A percentile compares a stretch with the other conserved stretches of the same genome.
phyloP scores from a whole-genome alignment of 2,329 filamentous ascomycete species.

The Colletotrichum sp. region DNA sequence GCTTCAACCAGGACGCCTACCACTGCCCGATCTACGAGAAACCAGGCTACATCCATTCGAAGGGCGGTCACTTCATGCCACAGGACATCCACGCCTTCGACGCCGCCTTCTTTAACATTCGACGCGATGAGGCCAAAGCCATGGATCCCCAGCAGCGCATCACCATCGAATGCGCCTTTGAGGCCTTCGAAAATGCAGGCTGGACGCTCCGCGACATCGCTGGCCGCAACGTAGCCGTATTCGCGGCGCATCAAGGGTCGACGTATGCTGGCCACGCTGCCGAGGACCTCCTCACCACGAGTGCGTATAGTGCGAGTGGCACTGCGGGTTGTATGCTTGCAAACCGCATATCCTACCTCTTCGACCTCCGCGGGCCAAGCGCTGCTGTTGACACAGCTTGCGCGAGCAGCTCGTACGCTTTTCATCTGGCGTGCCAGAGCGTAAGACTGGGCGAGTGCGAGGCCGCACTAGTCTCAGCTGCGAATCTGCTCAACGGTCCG shows the following conservation, averaged over 20 bases:
- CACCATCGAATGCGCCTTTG: conserved; percentile 36
- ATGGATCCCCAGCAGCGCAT: conserved; percentile 40
- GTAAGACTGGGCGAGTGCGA: conserved; percentile 29
- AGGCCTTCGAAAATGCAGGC: conserved; percentile 38
- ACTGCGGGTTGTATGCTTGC: conserved; percentile 29
- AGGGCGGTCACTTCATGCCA: conserved; percentile 31
- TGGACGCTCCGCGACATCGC: conserved; percentile 23
- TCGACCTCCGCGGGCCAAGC: conserved; percentile 26
- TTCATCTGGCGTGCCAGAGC: conserved; percentile 35
- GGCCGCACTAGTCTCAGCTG: conserved; percentile 34
- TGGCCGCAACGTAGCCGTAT: conserved; percentile 34
- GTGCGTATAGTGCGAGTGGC: conserved; percentile 24
- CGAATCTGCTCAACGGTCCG: conserved; percentile 30
- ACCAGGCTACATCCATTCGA: conserved; percentile 21
- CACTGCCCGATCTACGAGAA: conserved; percentile 15
- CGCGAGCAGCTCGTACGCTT: conserved; percentile 31
- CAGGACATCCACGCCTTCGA: conserved; percentile 30
- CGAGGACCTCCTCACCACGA: conserved; percentile 4
- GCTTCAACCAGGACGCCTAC: conserved; percentile 24
- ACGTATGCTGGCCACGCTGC: conserved; percentile 26
- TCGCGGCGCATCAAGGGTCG: conserved; percentile 35
- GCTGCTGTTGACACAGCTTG: conserved; percentile 40
- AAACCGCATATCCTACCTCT: conserved; percentile 35
- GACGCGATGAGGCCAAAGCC: conserved; percentile 28
- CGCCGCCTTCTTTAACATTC: conserved; percentile 29